Base-by-base conservation (phyloP, 208 protist species). In the Trypanosoma cruzi region DNA sequence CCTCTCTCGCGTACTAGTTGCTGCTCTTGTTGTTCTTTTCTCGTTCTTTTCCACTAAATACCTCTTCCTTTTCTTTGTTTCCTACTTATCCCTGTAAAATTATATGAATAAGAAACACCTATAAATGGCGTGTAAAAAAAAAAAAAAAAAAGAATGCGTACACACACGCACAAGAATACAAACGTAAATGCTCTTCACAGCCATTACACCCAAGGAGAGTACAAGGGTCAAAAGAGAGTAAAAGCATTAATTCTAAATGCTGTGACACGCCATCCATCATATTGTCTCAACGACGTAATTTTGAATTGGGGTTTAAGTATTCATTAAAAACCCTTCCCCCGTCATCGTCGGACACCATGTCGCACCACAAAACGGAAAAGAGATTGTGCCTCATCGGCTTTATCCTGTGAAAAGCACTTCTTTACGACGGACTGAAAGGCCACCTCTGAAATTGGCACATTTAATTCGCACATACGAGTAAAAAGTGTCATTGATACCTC, bases 371-470 rank as follows among this genome's bases (percentile, higher is more conserved):
- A 78, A 49, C 78, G 64, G 61, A 96, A 85, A 20, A 96, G 67
- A 44, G 26, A 44, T 59, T 96, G 84, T 34, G 85, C 85, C 61
- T 84, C 64, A 20, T 78, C 71, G 14, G 34, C 49, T n/a, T 77
- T 89, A 0, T 82, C 84, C 1, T 91, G 85, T 8, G 77, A 36
- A 60, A 88, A 86, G 71, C 90, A 94, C 24, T 78, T 77, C 72
- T 82, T 84, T 34, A 92, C 82, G 11, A 75, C 77, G 3, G 79
- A 89, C 63, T 91, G 88, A 73, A 94, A 96, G 7, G 90, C 77
- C 13, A 96, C 79, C 24, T 81, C 71, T 0, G 90, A 92, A 53
- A 80, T 74, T 0, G 90, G 86, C 18, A 93, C 82, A 31, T 89
- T 66, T 50, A 78, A 76, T 32, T 79, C 70, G 49, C 85, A 85